phyloP scores from a whole-genome alignment of 768 basidiomycete species.

The Coprinellus micaceus region DNA sequence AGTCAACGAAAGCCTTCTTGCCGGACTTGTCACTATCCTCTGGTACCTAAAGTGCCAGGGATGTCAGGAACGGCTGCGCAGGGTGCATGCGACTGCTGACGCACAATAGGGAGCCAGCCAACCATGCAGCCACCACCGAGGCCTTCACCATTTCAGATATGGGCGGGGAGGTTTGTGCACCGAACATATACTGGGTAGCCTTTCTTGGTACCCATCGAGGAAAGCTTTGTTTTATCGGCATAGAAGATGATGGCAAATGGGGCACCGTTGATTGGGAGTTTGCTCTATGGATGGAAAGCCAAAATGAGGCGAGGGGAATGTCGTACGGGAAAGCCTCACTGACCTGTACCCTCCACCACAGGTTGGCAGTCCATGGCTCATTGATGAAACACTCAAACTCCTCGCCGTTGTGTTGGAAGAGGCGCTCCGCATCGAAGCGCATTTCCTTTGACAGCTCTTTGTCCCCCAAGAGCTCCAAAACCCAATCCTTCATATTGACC shows the following conservation, averaged over 20 bases:
- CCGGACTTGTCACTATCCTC: slow-evolving; percentile 28
- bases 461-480: slow-evolving; percentile 24
- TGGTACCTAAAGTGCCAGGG: slow-evolving; percentile 21
- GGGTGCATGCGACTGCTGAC: background rate
- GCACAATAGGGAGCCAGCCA: slow-evolving; percentile 37
- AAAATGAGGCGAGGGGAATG: no score
- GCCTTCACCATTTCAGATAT: slow-evolving; percentile 30
- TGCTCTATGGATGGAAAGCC: slow-evolving; percentile 5
- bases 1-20: slow-evolving; percentile 26
- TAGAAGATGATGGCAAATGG: slow-evolving; percentile 33
- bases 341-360: slow-evolving; percentile 38
- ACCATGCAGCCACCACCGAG: slow-evolving; percentile 32
- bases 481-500: slow-evolving; percentile 25
- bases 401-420: slow-evolving; percentile 26
- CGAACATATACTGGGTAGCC: slow-evolving; percentile 35
- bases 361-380: slow-evolving; percentile 36
- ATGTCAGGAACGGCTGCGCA: background rate
- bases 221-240: slow-evolving; percentile 38
- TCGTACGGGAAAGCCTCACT: no score
- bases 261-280: slow-evolving; percentile 22
- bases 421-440: slow-evolving; percentile 28
- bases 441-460: slow-evolving; percentile 19
- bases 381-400: slow-evolving; percentile 26
- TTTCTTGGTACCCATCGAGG: slow-evolving; percentile 34
- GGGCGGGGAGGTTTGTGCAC: slow-evolving; percentile 28